Base-by-base conservation (phyloP, 2,329 filamentous ascomycete species). In the Penicillium sp. region DNA sequence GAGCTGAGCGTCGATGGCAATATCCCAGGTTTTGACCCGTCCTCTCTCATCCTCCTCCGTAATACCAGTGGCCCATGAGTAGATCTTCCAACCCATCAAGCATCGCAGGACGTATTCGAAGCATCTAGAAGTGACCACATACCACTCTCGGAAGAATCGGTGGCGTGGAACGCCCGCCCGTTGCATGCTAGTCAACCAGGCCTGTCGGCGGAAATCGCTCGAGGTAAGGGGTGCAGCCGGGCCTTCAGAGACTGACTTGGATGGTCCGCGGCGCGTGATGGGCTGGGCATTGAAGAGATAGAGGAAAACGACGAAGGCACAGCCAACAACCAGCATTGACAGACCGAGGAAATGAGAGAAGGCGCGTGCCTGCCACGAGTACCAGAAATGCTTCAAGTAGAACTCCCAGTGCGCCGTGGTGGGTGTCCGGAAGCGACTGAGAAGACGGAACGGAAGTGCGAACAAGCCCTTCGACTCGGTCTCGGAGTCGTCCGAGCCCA, bases 171-270 rank as follows among this genome's bases (percentile, higher is more conserved):
- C 89, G 84, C 92, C 95, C 22, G 96, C 90, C 4, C 89, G 93
- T 74, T 96, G 92, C 55, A 96, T 88, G 7, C 92, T 90, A 3
- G 92, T 97, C 53, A 95, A 85, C 92, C 93, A 97, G 31, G 92
- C 92, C 70, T 92, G 89, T 56, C 88, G 86, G 47, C 92, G 88
- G 43, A 96, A 88, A 62, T 94, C 85, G 53, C 95, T 91, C 0
- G 92, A 88, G 0, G 91, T 92, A 86, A 53, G 91, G 79, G 81
- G 65, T 4, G 71, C 64, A 13, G 63, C 45, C 34, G 64, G 64
- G 14, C 67, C 57, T 3, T 57, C 60, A 3, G 64, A 55, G 10
- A 62, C 55, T 3, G 61, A 50, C 50, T 75, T 72, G 2, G 76
- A 56, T 56, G 78, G 67, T 57, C 67, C 68, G 73, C 79, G 66